These are phyloP conservation scores for Solanum ossicruentum DNA, from an alignment of 257 asterid genomes.

Conservation along the genomic window DNA sequence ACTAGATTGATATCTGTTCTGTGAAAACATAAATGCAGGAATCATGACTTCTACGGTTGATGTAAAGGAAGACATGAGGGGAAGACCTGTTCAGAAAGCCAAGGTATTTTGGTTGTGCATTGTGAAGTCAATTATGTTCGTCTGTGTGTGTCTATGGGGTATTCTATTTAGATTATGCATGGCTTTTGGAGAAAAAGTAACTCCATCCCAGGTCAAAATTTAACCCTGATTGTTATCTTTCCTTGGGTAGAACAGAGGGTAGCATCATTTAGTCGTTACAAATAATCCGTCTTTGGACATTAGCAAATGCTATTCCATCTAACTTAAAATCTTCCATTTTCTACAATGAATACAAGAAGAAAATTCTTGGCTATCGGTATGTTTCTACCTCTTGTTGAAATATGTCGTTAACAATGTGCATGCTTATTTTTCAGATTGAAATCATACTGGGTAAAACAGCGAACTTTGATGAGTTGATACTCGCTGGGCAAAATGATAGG, in stretches of 20 bases:
- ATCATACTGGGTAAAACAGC: slow-evolving; percentile 56
- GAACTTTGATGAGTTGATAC: slow-evolving; percentile 64
- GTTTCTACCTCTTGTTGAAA: not conserved
- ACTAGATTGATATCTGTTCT: not conserved
- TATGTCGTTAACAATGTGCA: not conserved
- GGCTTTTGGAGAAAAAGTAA: not conserved
- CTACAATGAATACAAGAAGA: not conserved
- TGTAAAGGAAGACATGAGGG: slow-evolving; percentile 66
- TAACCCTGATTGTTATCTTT: not conserved
- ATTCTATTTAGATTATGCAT: not conserved
- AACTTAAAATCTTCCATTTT: not conserved
- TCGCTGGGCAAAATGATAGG: slow-evolving; percentile 32
- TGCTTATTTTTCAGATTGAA: slow-evolving; percentile 39
- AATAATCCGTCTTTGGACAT: not conserved
- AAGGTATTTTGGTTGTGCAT: slow-evolving; percentile 24
- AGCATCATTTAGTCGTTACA: not conserved
- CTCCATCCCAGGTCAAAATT: not conserved
- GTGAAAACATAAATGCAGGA: slow-evolving; percentile 20
- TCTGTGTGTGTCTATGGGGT: not conserved
- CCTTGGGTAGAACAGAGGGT: not conserved
- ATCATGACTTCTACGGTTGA: slow-evolving; percentile 82
- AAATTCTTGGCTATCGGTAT: not conserved
- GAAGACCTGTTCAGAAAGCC: slow-evolving; percentile 71
- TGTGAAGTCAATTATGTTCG: not conserved
- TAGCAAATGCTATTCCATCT: not conserved